phyloP scores from a whole-genome alignment of 2,329 filamentous ascomycete genomes.

The Penicillium sp. region DNA sequence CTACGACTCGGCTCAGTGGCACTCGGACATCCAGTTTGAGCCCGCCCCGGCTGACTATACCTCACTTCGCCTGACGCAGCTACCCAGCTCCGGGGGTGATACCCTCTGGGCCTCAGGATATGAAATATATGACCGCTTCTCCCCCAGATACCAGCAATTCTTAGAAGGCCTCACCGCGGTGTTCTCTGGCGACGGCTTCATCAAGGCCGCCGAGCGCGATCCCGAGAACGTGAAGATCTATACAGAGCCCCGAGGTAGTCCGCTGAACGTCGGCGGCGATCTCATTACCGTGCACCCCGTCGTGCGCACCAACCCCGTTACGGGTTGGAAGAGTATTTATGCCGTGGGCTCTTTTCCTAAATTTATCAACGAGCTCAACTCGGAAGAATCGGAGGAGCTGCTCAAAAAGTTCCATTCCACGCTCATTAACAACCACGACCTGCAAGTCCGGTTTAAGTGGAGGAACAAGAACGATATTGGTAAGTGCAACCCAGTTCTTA shows the following conservation, averaged over 20 bases:
- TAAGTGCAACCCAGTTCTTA: slow-evolving; percentile 14
- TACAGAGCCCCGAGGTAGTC: slow-evolving; percentile 43
- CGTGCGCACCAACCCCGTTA: slow-evolving; percentile 52
- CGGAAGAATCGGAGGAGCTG: slow-evolving; percentile 30
- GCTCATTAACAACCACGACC: slow-evolving; percentile 40
- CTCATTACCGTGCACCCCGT: slow-evolving; percentile 45
- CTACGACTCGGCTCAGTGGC: slow-evolving; percentile 48
- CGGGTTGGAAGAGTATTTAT: slow-evolving; percentile 37
- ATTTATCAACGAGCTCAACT: slow-evolving; percentile 30
- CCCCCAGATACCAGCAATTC: slow-evolving; percentile 53
- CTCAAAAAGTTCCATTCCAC: slow-evolving; percentile 34
- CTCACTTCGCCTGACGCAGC: slow-evolving; percentile 53
- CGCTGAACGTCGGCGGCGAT: slow-evolving; percentile 53
- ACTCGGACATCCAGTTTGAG: slow-evolving; percentile 64
- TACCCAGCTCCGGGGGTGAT: slow-evolving; percentile 57
- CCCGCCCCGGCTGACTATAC: slow-evolving; percentile 62
- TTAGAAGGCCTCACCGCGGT: slow-evolving; percentile 53
- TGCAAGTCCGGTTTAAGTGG: slow-evolving; percentile 39
- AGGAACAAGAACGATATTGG: slow-evolving; percentile 41
- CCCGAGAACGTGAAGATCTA: slow-evolving; percentile 24
- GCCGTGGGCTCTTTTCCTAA: slow-evolving; percentile 29
- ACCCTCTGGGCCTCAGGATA: slow-evolving; percentile 67
- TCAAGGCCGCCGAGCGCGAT: slow-evolving; percentile 1
- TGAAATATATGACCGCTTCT: slow-evolving; percentile 63
- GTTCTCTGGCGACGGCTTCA: slow-evolving; percentile 21